Conservation (phyloP, 2,329 filamentous ascomycete species). For the Exophiala calicioides region DNA sequence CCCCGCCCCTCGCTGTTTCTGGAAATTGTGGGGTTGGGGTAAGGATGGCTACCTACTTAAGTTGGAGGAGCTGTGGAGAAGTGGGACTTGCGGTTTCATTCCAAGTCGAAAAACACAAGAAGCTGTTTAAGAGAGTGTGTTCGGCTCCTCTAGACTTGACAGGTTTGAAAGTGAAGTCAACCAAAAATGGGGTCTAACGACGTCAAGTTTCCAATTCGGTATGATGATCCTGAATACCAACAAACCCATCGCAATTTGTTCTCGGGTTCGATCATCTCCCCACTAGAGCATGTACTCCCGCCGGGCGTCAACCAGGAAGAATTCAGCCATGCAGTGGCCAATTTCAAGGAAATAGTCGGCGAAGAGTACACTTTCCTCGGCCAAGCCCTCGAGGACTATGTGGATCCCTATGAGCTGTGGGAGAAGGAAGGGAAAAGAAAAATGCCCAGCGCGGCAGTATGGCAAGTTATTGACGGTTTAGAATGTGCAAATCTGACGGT, state of each 20-base stretch:
- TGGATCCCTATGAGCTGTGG: slow-evolving; percentile 25
- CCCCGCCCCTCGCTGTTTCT: too few species aligned
- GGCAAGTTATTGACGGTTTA: slow-evolving; percentile 7
- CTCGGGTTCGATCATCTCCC: slow-evolving; percentile 8
- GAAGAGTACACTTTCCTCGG: slow-evolving; percentile 13
- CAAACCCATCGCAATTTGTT: slow-evolving; percentile 16
- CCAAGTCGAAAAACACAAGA: too few species aligned
- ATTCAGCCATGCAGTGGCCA: slow-evolving; percentile 13
- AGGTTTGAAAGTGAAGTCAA: too few species aligned
- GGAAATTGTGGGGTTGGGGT: too few species aligned
- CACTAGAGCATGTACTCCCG: slow-evolving; percentile 18
- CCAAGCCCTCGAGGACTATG: slow-evolving; percentile 21
- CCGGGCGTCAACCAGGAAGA: slow-evolving; percentile 17
- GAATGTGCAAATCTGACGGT: neutral
- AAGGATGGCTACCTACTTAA: too few species aligned
- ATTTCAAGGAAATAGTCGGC: slow-evolving; percentile 16
- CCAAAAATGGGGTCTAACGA: slow-evolving; percentile 15
- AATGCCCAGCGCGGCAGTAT: slow-evolving; percentile 24
- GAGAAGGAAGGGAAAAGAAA: slow-evolving; percentile 22
- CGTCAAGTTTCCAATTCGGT: slow-evolving; percentile 16
- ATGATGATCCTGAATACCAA: slow-evolving; percentile 25
- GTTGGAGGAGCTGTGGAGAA: too few species aligned
- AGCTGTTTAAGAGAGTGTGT: too few species aligned
- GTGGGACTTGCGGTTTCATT: too few species aligned
- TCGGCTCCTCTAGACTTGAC: too few species aligned